Evolutionary conservation across 2,329 filamentous ascomycete species (phyloP).

Genomic region (Nothopassalora personata): DNA sequence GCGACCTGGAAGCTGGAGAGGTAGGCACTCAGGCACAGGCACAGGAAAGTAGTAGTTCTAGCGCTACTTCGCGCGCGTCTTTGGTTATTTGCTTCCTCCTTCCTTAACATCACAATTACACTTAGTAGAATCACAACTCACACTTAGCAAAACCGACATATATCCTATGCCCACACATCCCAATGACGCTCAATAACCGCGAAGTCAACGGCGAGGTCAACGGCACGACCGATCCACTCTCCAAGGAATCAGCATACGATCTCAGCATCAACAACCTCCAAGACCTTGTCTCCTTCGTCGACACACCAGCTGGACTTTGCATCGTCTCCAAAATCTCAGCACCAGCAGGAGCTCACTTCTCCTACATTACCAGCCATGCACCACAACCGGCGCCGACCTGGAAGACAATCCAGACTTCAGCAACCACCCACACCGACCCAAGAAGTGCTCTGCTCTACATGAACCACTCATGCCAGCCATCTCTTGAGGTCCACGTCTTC

Average conservation of each 20-base stretch:
- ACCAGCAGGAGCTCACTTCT: constrained; percentile 48
- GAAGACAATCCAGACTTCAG: constrained; percentile 48
- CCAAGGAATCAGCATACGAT: constrained; percentile 18
- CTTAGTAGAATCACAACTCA: not conserved
- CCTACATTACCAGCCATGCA: constrained; percentile 44
- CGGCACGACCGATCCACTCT: constrained; percentile 6
- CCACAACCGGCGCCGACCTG: constrained; percentile 42
- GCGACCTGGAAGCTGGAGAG: not conserved
- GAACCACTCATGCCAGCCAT: constrained; percentile 52
- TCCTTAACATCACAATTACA: not conserved
- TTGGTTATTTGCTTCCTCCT: not conserved
- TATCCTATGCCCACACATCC: not conserved
- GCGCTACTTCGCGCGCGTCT: not conserved
- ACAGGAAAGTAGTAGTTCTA: not conserved
- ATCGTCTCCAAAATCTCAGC: constrained; percentile 47
- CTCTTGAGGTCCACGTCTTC: constrained; percentile 50
- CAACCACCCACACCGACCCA: constrained; percentile 50
- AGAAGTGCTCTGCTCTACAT: constrained; percentile 53
- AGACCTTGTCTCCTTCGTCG: constrained; percentile 35
- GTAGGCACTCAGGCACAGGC: not conserved
- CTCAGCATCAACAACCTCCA: constrained; percentile 32
- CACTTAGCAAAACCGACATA: not conserved
- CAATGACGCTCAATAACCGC: constrained; percentile 14
- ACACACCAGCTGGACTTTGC: constrained; percentile 38
- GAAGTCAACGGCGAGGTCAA: constrained; percentile 10